A percentile compares a stretch with the other conserved stretches of the same genome.
Evolutionary conservation across 1,284 basidiomycete species (phyloP).

Genomic region (Veloporphyrellus conicus): DNA sequence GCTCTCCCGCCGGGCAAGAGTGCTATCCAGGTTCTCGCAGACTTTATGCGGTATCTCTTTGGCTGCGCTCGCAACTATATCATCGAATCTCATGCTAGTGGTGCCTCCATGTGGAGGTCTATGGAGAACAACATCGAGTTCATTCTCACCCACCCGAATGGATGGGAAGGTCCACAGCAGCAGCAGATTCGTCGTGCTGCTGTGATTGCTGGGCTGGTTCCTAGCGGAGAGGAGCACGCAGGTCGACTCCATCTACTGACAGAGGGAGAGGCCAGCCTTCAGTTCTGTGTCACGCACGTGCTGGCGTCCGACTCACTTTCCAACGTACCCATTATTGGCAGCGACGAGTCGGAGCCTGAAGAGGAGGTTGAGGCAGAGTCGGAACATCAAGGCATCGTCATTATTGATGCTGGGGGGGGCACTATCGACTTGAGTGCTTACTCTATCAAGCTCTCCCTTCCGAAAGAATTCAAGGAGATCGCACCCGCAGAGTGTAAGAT

Average conservation of each 20-base stretch:
- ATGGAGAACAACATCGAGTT: conserved; percentile 34
- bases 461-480: conserved; percentile 38
- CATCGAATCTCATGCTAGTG: conserved; percentile 46
- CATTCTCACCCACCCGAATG: conserved; percentile 43
- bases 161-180: conserved; percentile 44
- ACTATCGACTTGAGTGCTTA: conserved; percentile 55
- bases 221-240: conserved; percentile 27
- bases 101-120: conserved; percentile 38
- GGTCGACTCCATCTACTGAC: conserved; percentile 43
- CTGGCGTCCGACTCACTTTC: conserved; percentile 33
- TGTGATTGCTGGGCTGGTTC: conserved; percentile 30
- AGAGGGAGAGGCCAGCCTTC: conserved; percentile 49
- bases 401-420: conserved; percentile 58
- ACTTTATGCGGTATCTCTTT: conserved; percentile 51
- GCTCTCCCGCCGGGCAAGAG: conserved; percentile 47
- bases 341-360: conserved; percentile 6
- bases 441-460: conserved; percentile 32
- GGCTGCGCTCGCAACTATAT: conserved; percentile 46
- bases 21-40: conserved; percentile 46
- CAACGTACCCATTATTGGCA: conserved; percentile 26
- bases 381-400: conserved; percentile 40
- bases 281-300: conserved; percentile 43
- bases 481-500: conserved; percentile 39
- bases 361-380: conserved; percentile 22
- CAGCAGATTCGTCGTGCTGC: conserved; percentile 39